Base-by-base conservation (phyloP, 352 stramenopile genomes). In the Globisporangium recalcitrans region DNA sequence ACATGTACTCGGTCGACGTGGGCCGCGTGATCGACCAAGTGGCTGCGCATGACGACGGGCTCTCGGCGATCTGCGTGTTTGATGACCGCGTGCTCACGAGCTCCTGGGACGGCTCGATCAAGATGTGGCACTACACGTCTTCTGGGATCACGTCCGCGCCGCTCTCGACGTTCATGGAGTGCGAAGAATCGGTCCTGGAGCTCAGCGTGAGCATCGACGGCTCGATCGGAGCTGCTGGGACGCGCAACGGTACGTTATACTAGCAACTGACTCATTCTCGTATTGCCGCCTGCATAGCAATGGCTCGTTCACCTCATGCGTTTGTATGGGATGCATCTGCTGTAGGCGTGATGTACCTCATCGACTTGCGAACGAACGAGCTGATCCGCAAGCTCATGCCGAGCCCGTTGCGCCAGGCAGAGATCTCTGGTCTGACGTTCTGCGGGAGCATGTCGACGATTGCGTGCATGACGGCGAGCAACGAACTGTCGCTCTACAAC, bases 1-100 rank as follows among this genome's bases (percentile, higher is more conserved):
- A 93, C 72, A 94, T 95, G 85, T 93, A 92, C 52, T 91, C 83
- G 14, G 82, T 94, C 56, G 87, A 94, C 27, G 80, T 85, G 16
- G 87, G 87, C 0, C 84, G 83, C 13, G 78, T 95, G 0, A 76
- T 93, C 34, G 82, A 93, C 52, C 85, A 94, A 52, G 81, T 90
- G 32, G 87, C 77, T 9, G 87, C 85, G 8, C 86, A 95, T 52
- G 83, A 91, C 44, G 83, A 93, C 47, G 80, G 81, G 11, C 66
- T 95, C 22, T 90, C 82, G 7, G 83, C 74, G 24, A 73, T 95
- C 42, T 87, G 80, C 31, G 85, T 95, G 9, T 80, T 82, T 47
- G 82, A 95, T 38, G 83, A 93, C 36, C 81, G 80, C 14, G 62
- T 91, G 22, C 56, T 94, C 24, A 88, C 82, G 11, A 82, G 79